Evolutionary conservation across 805 yeast genomes (phyloP).

Genomic region (Candida nanaspora): DNA sequence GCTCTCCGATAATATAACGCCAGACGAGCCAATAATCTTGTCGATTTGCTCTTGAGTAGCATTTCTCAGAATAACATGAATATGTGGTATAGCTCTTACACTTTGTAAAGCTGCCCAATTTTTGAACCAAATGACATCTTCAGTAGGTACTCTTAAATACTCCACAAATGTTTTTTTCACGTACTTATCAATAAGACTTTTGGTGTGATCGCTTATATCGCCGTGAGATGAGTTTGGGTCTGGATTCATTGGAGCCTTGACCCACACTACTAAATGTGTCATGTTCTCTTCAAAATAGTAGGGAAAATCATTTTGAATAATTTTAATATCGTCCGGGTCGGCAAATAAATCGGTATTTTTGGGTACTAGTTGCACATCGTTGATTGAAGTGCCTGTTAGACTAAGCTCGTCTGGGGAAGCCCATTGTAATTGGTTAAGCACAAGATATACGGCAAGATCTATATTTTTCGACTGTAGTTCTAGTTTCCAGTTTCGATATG

Average conservation of each 20-base stretch:
- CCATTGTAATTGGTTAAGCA: constrained; percentile 48
- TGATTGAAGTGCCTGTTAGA: constrained; percentile 5
- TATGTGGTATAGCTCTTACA: constrained; percentile 57
- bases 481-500: constrained; percentile 40
- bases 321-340: constrained; percentile 33
- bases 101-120: constrained; percentile 69
- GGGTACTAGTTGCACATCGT: constrained; percentile 14
- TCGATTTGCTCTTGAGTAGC: constrained; percentile 20
- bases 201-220: constrained; percentile 38
- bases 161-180: constrained; percentile 43
- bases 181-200: constrained; percentile 35
- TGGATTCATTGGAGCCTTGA: constrained; percentile 46
- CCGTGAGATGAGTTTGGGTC: constrained; percentile 46
- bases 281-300: constrained; percentile 49
- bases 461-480: constrained; percentile 26
- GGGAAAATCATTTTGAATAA: constrained; percentile 57
- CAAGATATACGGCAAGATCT: constrained; percentile 41
- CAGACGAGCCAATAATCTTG: constrained; percentile 13
- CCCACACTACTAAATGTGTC: constrained; percentile 61
- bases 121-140: constrained; percentile 56
- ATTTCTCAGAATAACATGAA: constrained; percentile 56
- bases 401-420: constrained; percentile 19
- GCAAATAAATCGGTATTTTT: constrained; percentile 34
- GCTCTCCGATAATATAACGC: constrained; percentile 5
- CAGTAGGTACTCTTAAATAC: constrained; percentile 30